These are phyloP conservation scores for Talaromyces proteolyticus DNA, from an alignment of 495 filamentous ascomycete genomes.

Conservation along the genomic window DNA sequence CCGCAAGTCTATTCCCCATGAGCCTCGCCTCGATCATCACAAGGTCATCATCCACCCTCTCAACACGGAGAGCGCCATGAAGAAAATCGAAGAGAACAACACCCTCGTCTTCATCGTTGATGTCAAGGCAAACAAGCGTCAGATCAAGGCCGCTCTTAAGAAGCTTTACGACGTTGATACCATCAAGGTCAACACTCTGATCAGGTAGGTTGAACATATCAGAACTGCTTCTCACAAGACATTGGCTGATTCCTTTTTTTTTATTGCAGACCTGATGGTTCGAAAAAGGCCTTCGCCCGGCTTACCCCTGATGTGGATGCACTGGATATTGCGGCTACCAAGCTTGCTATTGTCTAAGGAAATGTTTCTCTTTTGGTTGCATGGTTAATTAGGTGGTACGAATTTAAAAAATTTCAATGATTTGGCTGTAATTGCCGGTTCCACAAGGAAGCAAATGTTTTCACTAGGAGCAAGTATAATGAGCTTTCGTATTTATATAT, in stretches of 20 bases:
- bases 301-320: constrained; percentile 95
- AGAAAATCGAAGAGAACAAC: constrained; percentile 99
- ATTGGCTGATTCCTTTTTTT: constrained; percentile 1
- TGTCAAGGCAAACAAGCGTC: constrained; percentile 97
- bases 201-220: too few relatives aligned
- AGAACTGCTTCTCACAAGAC: constrained; percentile 12
- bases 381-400: constrained; percentile 3
- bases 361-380: constrained; percentile 32
- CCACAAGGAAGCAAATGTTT: background rate
- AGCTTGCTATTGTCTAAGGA: constrained; percentile 90
- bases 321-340: constrained; percentile 98
- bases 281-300: constrained; percentile 97
- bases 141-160: constrained; percentile 98
- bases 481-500: background rate
- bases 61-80: constrained; percentile 99
- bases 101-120: constrained; percentile 98
- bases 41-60: constrained; percentile 81
- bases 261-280: constrained; percentile 72
- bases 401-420: constrained; percentile 1
- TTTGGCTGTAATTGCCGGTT: background rate
- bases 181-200: constrained; percentile 98
- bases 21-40: constrained; percentile 86
- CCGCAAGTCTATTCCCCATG: constrained; percentile 86
- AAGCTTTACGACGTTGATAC: constrained; percentile 98
- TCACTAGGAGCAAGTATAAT: too few relatives aligned